Conservation (phyloP, 306 rosid genomes). For the Aeschynomene evenia region DNA sequence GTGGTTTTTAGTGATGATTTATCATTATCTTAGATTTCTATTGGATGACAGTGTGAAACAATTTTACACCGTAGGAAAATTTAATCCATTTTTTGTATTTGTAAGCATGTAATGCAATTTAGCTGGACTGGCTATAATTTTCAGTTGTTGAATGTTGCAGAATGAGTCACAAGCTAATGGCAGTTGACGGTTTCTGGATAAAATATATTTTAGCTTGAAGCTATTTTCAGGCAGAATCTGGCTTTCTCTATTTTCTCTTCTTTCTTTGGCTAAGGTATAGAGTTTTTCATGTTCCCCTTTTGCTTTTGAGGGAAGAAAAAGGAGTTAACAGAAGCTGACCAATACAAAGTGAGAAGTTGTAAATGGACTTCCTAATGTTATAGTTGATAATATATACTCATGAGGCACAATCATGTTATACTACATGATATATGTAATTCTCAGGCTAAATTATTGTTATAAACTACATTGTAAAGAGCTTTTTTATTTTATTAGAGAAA, state of each 20-base stretch:
- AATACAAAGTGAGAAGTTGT: conserved; percentile 42
- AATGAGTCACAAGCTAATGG: conserved; percentile 50
- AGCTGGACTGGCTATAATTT: conserved; percentile 19
- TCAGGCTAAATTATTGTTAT: conserved; percentile 16
- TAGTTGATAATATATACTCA: conserved; percentile 36
- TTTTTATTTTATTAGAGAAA: conserved; percentile 23
- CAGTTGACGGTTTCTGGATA: conserved; percentile 34
- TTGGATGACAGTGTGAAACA: no score
- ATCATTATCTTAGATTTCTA: no score
- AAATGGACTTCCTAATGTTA: conserved; percentile 36
- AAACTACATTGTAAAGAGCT: conserved; percentile 25
- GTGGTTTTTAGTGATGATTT: no score
- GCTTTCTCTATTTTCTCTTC: conserved; percentile 7
- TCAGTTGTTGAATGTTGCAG: conserved; percentile 47
- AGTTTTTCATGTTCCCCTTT: conserved; percentile 23
- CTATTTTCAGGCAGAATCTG: conserved; percentile 43
- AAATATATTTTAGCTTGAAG: conserved; percentile 40
- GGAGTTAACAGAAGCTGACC: conserved; percentile 42
- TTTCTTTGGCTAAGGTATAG: conserved; percentile 31
- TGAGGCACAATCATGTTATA: conserved; percentile 19
- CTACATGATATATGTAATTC: conserved; percentile 25
- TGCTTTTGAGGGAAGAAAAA: conserved; percentile 9
- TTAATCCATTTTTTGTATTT: no score
- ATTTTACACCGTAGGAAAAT: no score
- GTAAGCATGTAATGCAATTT: background rate